These are phyloP conservation scores for Alternaria postmessia DNA, from an alignment of 2,329 filamentous ascomycete genomes.

Conservation along the genomic window DNA sequence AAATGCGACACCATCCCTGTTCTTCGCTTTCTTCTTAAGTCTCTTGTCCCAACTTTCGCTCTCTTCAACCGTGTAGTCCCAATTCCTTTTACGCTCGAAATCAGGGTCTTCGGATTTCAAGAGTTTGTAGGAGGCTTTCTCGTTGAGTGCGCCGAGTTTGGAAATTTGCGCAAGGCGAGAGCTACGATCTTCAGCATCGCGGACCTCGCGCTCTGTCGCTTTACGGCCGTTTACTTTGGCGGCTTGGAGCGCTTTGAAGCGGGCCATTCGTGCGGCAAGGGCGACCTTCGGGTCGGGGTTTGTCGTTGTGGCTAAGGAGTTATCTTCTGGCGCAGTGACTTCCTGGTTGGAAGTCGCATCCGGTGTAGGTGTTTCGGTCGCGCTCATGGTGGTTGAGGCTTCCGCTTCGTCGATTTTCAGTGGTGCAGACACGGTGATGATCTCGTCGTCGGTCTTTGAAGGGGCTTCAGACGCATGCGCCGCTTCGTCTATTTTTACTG, in stretches of 20 bases:
- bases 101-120: slow-evolving; percentile 92
- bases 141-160: slow-evolving; percentile 83
- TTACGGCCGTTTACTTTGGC: slow-evolving; percentile 67
- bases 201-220: slow-evolving; percentile 62
- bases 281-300: slow-evolving; percentile 40
- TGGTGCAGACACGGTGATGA: not conserved
- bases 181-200: slow-evolving; percentile 47
- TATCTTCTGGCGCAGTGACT: slow-evolving; percentile 8
- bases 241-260: slow-evolving; percentile 87
- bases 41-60: slow-evolving; percentile 93
- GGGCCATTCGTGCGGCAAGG: slow-evolving; percentile 61
- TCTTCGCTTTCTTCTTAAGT: slow-evolving; percentile 81
- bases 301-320: slow-evolving; percentile 9
- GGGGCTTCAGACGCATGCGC: not conserved
- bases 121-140: slow-evolving; percentile 89
- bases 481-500: slow-evolving; percentile 19
- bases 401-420: slow-evolving; percentile 8
- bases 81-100: slow-evolving; percentile 96
- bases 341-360: slow-evolving; percentile 7
- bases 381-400: slow-evolving; percentile 11
- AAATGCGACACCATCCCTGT: slow-evolving; percentile 87
- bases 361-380: slow-evolving; percentile 13
- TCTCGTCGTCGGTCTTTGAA: not conserved
- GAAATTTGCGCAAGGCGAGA: slow-evolving; percentile 67
- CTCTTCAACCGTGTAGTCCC: slow-evolving; percentile 98